Evolutionary conservation across 2,329 filamentous ascomycete genomes (phyloP).

Genomic region (Exophiala viscosa): DNA sequence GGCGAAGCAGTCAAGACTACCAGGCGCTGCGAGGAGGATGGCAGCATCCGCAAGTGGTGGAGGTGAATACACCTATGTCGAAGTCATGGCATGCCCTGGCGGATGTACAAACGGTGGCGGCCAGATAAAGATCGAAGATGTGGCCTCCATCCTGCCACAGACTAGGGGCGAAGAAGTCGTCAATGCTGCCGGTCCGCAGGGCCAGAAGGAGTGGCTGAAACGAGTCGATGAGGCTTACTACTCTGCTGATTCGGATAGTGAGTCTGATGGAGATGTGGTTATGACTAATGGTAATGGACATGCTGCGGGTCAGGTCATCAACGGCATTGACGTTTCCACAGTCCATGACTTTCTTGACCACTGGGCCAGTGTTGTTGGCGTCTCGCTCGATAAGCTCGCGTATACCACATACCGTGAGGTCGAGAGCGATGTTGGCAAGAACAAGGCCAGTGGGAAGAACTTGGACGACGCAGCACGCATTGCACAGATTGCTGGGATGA

Average conservation of each 20-base stretch:
- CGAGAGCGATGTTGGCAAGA: conserved; percentile 88
- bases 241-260: conserved; percentile 57
- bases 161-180: conserved; percentile 27
- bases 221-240: conserved; percentile 88
- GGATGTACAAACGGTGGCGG: conserved; percentile 97
- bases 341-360: conserved; percentile 67
- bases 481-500: conserved; percentile 81
- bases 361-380: conserved; percentile 70
- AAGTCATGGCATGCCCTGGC: conserved; percentile 99
- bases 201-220: conserved; percentile 81
- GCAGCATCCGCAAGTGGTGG: conserved; percentile 31
- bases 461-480: conserved; percentile 73
- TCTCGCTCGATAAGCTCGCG: conserved; percentile 67
- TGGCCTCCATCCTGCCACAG: conserved; percentile 36
- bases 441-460: conserved; percentile 42
- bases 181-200: conserved; percentile 49
- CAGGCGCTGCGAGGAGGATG: conserved; percentile 61
- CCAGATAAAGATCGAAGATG: conserved; percentile 87
- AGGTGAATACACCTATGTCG: conserved; percentile 82
- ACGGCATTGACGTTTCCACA: conserved; percentile 59
- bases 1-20: conserved; percentile 70
- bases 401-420: conserved; percentile 90
- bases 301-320: conserved; percentile 40
- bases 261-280: conserved; percentile 26
- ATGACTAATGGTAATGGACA: conserved; percentile 31